These are phyloP conservation scores for Athelia sp. DNA, from an alignment of 1,284 basidiomycete species.

Conservation along the genomic window DNA sequence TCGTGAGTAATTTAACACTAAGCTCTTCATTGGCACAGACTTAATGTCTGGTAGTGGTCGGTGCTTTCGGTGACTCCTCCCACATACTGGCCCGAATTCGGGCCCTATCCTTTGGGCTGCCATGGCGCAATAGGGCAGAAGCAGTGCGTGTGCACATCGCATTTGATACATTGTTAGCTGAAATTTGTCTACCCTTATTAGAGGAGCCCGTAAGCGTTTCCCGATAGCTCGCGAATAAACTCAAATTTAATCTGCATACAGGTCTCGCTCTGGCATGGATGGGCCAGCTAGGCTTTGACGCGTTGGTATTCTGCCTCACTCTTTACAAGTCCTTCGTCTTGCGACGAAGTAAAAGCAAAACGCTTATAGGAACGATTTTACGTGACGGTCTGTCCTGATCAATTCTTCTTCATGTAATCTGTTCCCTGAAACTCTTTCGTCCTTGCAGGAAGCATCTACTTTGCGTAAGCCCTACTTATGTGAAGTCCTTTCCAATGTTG, in stretches of 20 bases:
- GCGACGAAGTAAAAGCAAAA: constrained; percentile 15
- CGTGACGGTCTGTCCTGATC: constrained; percentile 28
- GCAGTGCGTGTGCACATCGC: no score
- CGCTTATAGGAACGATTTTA: constrained; percentile 27
- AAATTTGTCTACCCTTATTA: no score
- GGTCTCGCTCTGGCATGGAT: constrained; percentile 30
- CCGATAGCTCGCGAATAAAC: background rate
- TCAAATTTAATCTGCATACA: constrained; percentile 12
- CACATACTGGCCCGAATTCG: no score
- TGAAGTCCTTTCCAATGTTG: background rate
- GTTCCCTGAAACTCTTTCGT: background rate
- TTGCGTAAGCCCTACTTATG: constrained; percentile 19
- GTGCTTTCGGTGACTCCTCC: no score
- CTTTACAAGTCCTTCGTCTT: constrained; percentile 32
- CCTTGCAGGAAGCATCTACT: constrained; percentile 30
- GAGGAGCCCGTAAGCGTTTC: background rate
- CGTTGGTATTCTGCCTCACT: constrained; percentile 35
- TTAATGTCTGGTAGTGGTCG: background rate
- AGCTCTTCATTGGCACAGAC: background rate
- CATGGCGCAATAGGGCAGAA: no score
- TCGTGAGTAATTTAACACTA: constrained; percentile 13
- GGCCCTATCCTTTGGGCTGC: no score
- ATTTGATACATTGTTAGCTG: no score
- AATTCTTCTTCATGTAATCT: background rate
- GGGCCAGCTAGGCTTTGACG: constrained; percentile 34